Evolutionary conservation across 2,329 filamentous ascomycete genomes (phyloP).

Genomic region (Fusarium nurragi): DNA sequence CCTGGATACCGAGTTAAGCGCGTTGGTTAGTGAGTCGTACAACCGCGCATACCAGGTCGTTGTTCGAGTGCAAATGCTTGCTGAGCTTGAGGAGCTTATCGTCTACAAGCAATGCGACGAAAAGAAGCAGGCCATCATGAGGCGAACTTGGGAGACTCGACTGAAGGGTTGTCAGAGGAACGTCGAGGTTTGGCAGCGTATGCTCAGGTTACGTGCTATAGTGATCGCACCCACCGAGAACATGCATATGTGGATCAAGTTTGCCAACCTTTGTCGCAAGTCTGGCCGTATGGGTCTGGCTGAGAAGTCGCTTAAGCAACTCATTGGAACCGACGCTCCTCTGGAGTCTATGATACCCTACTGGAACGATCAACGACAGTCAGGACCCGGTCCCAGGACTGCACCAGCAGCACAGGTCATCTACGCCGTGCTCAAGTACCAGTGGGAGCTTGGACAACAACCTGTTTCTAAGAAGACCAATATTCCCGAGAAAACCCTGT

Average conservation of each 20-base stretch:
- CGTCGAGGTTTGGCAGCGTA: conserved; percentile 97
- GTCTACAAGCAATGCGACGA: conserved; percentile 94
- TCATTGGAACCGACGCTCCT: conserved; percentile 78
- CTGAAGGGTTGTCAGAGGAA: conserved; percentile 96
- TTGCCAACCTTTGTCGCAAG: conserved; percentile 97
- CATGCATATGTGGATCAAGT: conserved; percentile 99
- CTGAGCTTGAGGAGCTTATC: conserved; percentile 97
- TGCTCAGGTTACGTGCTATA: conserved; percentile 92
- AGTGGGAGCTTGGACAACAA: conserved; percentile 87
- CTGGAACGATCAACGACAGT: conserved; percentile 55
- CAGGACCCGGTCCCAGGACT: conserved; percentile 50
- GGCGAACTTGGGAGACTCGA: conserved; percentile 93
- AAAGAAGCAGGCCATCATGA: conserved; percentile 89
- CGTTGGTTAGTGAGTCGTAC: conserved; percentile 97
- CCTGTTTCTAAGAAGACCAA: conserved; percentile 53
- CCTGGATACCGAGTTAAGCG: conserved; percentile 93
- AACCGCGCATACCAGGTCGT: conserved; percentile 98
- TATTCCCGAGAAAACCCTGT: conserved; percentile 64
- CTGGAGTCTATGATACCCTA: conserved; percentile 70
- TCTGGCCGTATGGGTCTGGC: conserved; percentile 93
- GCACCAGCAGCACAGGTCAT: conserved; percentile 80
- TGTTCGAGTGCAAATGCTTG: conserved; percentile 98
- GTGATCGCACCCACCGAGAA: conserved; percentile 94
- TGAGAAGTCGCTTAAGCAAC: conserved; percentile 90
- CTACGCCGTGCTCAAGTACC: conserved; percentile 96